Evolutionary conservation across 148 eudicot genomes (phyloP), one percentile per base, ranked within the genome.

Genomic region (Polygonum maritimum): DNA sequence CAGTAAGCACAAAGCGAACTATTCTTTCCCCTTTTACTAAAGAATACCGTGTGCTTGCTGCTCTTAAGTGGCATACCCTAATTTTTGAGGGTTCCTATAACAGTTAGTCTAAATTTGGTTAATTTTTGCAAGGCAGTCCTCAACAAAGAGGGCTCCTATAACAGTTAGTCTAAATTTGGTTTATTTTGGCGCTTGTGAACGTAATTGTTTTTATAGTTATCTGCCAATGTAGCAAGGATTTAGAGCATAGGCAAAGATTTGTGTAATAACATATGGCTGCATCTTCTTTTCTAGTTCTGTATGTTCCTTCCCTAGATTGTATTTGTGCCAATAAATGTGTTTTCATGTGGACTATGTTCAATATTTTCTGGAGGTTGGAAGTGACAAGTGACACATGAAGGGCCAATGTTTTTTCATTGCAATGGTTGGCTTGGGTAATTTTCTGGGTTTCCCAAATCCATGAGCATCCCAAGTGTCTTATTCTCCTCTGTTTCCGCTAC

Each of bases 1-100:
- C 81, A 79, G 74, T 82, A 79, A 79, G 77, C 84, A 79, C 84
- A 87, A 0, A 81, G 87, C 86, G 91, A 85, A 88, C 82, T 86
- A 88, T 88, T 88, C 88, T 88, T 88, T 86, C 83, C 86, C 91
- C 84, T 88, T 88, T 88, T 87, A 88, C 91, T 88, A 88, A 86
- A 85, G 88, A 88, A 86, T 85, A 88, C 87, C 88, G 91, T 85
- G 88, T 88, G 88, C 48, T 60, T 62, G 85, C 74, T 83, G 88
- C 62, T 0, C 7, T 2, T 9, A 44, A 44, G 51, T 71, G 74
- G 52, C 16, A 71, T 71, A 44, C 52, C 60, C 26, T 4, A 5
- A 54, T 54, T 54, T 54, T 54, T 54, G 22, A 52, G 58, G 21
- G 9, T 21, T 15, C 58, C 19, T 52, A 52, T 8, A 52, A 52